Evolutionary conservation across 345 rosid genomes (phyloP).

Genomic region (Hypericum perforatum): DNA sequence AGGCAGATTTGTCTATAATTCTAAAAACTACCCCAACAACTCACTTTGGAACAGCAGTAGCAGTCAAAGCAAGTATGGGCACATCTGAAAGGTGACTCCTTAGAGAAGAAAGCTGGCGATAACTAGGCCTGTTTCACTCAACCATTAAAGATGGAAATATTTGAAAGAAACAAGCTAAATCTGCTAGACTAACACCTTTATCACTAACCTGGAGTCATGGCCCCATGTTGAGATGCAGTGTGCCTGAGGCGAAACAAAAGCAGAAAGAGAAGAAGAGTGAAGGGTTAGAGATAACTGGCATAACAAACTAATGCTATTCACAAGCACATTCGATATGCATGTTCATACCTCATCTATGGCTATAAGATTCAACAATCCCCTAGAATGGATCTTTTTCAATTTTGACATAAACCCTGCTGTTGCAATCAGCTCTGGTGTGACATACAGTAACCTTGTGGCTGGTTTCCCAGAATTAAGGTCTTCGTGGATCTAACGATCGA

Average conservation of each 20-base stretch:
- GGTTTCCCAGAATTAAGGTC: slow-evolving; percentile 91
- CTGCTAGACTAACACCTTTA: neutral
- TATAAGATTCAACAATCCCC: slow-evolving; percentile 84
- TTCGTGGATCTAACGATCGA: slow-evolving; percentile 56
- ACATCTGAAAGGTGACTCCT: slow-evolving; percentile 63
- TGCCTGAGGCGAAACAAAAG: slow-evolving; percentile 46
- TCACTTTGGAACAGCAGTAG: slow-evolving; percentile 93
- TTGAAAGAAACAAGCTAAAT: neutral
- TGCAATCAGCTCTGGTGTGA: slow-evolving; percentile 84
- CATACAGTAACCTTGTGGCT: slow-evolving; percentile 68
- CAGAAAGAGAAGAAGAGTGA: slow-evolving; percentile 9
- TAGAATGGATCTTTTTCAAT: slow-evolving; percentile 57
- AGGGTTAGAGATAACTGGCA: slow-evolving; percentile 6
- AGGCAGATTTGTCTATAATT: slow-evolving; percentile 2
- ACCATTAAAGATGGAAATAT: neutral
- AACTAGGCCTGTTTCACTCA: slow-evolving; percentile 56
- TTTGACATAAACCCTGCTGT: slow-evolving; percentile 78
- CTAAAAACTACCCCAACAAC: slow-evolving; percentile 17
- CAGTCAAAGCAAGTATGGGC: slow-evolving; percentile 85
- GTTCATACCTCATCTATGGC: slow-evolving; percentile 82
- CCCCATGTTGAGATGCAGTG: slow-evolving; percentile 99
- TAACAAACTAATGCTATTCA: slow-evolving; percentile 5
- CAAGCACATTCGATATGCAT: neutral
- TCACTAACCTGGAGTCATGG: slow-evolving; percentile 85
- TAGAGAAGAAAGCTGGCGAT: slow-evolving; percentile 78